phyloP scores from a whole-genome alignment of 1,284 basidiomycete genomes.

The Apiotrichum sp. region DNA sequence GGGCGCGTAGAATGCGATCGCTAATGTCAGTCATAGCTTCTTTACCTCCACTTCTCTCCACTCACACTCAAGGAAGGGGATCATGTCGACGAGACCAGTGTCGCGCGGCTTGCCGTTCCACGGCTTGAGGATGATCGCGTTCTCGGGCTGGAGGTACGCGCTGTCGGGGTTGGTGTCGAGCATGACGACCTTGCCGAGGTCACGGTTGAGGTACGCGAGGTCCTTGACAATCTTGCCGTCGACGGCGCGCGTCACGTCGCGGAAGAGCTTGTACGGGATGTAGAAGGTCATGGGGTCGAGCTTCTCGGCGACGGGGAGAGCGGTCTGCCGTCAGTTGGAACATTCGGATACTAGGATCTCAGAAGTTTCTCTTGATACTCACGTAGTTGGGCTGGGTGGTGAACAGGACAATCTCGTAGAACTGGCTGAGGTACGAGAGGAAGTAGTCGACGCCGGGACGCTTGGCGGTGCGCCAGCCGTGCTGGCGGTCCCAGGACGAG shows the following conservation, averaged over 20 bases:
- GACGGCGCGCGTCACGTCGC: conserved; percentile 75
- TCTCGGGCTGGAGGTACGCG: conserved; percentile 76
- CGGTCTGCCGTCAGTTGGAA: conserved; percentile 56
- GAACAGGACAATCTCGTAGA: conserved; percentile 96
- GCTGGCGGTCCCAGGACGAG: conserved; percentile 84
- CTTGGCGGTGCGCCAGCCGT: conserved; percentile 87
- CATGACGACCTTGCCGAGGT: conserved; percentile 80
- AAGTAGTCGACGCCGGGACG: conserved; percentile 97
- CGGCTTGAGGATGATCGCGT: conserved; percentile 73
- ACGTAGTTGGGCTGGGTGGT: conserved; percentile 87
- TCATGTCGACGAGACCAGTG: conserved; percentile 76
- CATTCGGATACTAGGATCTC: neutral
- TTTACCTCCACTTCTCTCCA: conserved; percentile 11
- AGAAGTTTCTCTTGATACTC: conserved; percentile 37
- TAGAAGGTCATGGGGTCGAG: conserved; percentile 89
- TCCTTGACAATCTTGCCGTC: conserved; percentile 82
- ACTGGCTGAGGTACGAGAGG: conserved; percentile 90
- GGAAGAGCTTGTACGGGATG: conserved; percentile 82
- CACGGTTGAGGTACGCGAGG: conserved; percentile 84
- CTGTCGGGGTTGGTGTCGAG: conserved; percentile 81
- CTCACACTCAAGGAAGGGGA: conserved; percentile 95
- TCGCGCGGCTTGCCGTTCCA: conserved; percentile 81
- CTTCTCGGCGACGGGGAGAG: conserved; percentile 82
- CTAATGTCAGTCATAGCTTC: conserved; percentile 46
- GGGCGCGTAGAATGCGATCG: conserved; percentile 78